These are phyloP conservation scores for Thermothelomyces thermophilus DNA, from an alignment of 2,329 filamentous ascomycete species.

Conservation along the genomic window DNA sequence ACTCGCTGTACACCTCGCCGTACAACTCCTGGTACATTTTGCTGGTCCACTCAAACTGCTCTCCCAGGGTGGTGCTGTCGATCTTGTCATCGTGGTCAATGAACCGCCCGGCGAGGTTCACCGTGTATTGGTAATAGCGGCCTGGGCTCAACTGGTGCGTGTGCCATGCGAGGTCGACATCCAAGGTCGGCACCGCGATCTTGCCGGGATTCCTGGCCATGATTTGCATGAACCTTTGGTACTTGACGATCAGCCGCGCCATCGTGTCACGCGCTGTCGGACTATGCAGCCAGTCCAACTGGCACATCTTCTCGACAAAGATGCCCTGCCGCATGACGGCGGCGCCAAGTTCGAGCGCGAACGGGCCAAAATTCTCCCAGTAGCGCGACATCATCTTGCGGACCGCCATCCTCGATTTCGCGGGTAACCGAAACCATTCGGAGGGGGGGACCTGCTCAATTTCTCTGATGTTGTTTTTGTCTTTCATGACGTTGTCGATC, in stretches of 20 bases:
- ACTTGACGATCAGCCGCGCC: conserved; percentile 57
- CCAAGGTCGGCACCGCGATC: conserved; percentile 62
- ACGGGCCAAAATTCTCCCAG: conserved; percentile 60
- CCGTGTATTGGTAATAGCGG: conserved; percentile 55
- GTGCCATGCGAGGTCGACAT: conserved; percentile 73
- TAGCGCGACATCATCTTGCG: conserved; percentile 66
- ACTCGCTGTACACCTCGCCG: conserved; percentile 64
- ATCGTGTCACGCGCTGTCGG: conserved; percentile 59
- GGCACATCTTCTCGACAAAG: conserved; percentile 66
- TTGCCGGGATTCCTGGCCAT: conserved; percentile 42
- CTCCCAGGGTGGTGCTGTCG: conserved; percentile 56
- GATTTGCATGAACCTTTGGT: conserved; percentile 55
- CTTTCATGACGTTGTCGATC: conserved; percentile 41
- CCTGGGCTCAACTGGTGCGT: conserved; percentile 66
- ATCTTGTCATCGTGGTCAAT: conserved; percentile 84
- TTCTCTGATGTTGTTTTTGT: conserved; percentile 33
- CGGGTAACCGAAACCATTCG: conserved; percentile 20
- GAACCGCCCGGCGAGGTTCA: conserved; percentile 45
- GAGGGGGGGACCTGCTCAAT: conserved; percentile 31
- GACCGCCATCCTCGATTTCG: conserved; percentile 36
- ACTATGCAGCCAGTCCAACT: conserved; percentile 71
- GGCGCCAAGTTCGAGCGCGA: conserved; percentile 58
- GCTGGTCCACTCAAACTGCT: conserved; percentile 65
- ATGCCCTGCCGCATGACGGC: conserved; percentile 60
- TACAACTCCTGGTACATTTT: conserved; percentile 61